These are phyloP conservation scores for Dipodascopsis uninucleata DNA, from an alignment of 805 yeast genomes.

Conservation along the genomic window DNA sequence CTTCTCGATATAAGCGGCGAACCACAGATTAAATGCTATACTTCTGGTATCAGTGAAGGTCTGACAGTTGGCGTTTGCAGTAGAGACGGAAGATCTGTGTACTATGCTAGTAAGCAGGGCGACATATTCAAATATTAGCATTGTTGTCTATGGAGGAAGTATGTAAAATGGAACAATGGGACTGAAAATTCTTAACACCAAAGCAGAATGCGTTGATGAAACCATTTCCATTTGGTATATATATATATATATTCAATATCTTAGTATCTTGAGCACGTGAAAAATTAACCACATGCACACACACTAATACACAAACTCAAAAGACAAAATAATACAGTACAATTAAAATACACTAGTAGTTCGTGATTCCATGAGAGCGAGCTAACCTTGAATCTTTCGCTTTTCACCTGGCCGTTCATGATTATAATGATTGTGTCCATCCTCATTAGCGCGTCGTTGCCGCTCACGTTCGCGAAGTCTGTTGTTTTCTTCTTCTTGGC, in stretches of 20 bases:
- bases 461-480: conserved; percentile 20
- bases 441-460: conserved; percentile 2
- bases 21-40: conserved; percentile 1
- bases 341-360: no score
- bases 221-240: neutral
- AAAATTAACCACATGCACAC: neutral
- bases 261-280: neutral
- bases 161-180: neutral
- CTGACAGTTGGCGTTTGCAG: conserved; percentile 2
- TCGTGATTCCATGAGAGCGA: no score
- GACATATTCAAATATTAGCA: conserved; percentile 4
- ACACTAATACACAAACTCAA: neutral
- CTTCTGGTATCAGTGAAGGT: conserved; percentile 3
- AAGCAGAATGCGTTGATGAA: no score
- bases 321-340: neutral
- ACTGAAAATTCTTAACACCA: no score
- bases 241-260: neutral
- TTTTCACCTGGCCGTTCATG: conserved; percentile 16
- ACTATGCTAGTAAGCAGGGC: conserved; percentile 7
- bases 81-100: neutral
- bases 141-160: neutral
- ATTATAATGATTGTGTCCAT: conserved; percentile 3
- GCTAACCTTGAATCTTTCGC: conserved; percentile 10
- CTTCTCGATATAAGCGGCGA: neutral
- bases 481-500: conserved; percentile 34